Percentiles rank a stretch among this genome's conserved stretches.
These are phyloP conservation scores for Nepenthes gracilis DNA, from an alignment of 148 eudicot genomes.

Conservation along the genomic window DNA sequence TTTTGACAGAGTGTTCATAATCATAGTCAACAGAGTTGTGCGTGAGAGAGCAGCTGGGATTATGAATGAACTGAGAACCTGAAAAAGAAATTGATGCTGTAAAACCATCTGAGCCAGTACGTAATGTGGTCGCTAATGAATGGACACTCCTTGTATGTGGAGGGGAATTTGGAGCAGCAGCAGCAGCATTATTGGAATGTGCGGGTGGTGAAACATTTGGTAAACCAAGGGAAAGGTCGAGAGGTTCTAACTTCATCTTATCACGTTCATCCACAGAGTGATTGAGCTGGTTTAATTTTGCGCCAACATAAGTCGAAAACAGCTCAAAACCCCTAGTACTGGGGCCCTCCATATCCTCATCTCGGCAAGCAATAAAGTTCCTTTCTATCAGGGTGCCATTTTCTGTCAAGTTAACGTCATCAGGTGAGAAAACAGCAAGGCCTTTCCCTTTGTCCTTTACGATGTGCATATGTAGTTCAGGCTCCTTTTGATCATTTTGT, in stretches of 20 bases:
- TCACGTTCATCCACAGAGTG: conserved; percentile 39
- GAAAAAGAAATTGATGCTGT: conserved; percentile 82
- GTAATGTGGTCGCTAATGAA: conserved; percentile 61
- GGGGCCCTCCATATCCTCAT: conserved; percentile 56
- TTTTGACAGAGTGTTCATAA: conserved; percentile 79
- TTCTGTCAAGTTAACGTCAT: conserved; percentile 24
- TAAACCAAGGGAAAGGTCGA: conserved; percentile 89
- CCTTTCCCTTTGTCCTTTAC: conserved; percentile 80
- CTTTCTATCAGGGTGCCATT: conserved; percentile 24
- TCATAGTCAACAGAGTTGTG: conserved; percentile 54
- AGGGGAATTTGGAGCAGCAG: conserved; percentile 63
- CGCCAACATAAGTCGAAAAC: conserved; percentile 52
- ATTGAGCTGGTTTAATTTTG: conserved; percentile 26
- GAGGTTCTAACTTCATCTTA: conserved; percentile 48
- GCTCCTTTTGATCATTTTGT: conserved; percentile 23
- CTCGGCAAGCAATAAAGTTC: conserved; percentile 31
- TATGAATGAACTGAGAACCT: conserved; percentile 80
- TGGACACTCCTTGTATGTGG: conserved; percentile 76
- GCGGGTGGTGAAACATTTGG: conserved; percentile 67
- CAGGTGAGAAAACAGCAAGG: conserved; percentile 36
- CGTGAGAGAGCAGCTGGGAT: conserved; percentile 79
- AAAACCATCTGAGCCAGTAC: conserved; percentile 79
- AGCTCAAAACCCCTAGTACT: conserved; percentile 72
- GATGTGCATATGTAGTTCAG: conserved; percentile 18
- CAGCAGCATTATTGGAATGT: conserved; percentile 33